Conservation (phyloP, 108 stramenopile genomes). For the Cyclotella sp. region DNA sequence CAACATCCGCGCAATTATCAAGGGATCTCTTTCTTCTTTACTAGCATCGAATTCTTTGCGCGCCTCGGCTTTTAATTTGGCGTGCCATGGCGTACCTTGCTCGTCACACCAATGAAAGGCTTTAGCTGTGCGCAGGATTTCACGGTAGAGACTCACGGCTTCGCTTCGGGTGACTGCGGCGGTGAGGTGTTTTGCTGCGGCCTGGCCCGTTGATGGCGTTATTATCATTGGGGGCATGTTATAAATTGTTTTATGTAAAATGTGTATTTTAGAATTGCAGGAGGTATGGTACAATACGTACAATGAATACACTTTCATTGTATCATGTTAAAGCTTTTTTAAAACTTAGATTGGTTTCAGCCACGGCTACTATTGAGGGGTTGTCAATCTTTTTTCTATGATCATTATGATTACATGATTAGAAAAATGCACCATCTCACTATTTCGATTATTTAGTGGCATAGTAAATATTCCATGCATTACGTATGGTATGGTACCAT, state of each 20-base stretch:
- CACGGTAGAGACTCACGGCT: constrained; percentile 82
- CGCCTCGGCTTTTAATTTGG: constrained; percentile 74
- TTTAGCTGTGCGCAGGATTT: constrained; percentile 87
- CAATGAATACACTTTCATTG: no score
- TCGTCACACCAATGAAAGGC: constrained; percentile 92
- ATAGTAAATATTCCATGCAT: no score
- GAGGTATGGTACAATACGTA: no score
- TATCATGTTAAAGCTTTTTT: no score
- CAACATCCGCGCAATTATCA: constrained; percentile 88
- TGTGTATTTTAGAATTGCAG: neutral
- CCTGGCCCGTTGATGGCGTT: constrained; percentile 24
- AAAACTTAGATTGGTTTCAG: no score
- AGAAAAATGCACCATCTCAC: no score
- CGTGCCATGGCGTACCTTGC: constrained; percentile 81
- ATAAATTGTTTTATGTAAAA: neutral
- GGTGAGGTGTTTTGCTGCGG: constrained; percentile 59
- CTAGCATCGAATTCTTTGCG: constrained; percentile 90
- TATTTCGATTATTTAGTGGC: no score
- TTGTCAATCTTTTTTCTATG: no score
- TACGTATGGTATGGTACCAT: no score
- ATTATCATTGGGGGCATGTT: constrained; percentile 55
- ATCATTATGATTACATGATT: no score
- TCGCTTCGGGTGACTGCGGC: constrained; percentile 56
- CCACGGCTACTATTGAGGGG: no score
- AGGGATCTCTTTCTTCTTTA: constrained; percentile 86